Percentiles rank a stretch among this genome's conserved stretches.
These are phyloP conservation scores for Fusarium sp. DNA, from an alignment of 2,329 filamentous ascomycete genomes.

Conservation along the genomic window DNA sequence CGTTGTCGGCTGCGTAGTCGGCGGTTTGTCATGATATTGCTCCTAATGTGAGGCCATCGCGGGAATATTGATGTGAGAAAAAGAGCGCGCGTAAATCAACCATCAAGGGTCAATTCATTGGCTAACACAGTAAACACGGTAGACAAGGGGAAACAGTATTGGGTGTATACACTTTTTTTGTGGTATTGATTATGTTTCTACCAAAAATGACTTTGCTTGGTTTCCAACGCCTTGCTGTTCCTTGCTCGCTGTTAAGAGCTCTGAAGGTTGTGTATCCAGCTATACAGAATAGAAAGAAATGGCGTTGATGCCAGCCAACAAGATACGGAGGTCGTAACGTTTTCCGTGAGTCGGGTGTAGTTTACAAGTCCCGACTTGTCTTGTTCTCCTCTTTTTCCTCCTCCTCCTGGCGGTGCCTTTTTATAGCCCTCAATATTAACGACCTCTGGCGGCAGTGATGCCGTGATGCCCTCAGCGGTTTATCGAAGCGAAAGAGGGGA, in stretches of 20 bases:
- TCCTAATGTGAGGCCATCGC: slow-evolving; percentile 1
- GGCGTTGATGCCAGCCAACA: slow-evolving; percentile 35
- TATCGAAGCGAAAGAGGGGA: slow-evolving; percentile 20
- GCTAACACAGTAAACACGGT: not conserved
- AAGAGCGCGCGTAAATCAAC: not conserved
- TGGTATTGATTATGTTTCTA: slow-evolving; percentile 32
- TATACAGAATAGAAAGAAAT: slow-evolving; percentile 39
- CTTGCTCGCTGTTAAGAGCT: slow-evolving; percentile 42
- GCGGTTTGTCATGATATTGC: slow-evolving; percentile 12
- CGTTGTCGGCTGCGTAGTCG: slow-evolving; percentile 8
- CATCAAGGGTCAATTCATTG: not conserved
- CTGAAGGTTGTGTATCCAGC: slow-evolving; percentile 29
- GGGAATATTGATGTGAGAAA: not conserved
- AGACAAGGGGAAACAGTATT: not conserved
- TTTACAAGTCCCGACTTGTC: slow-evolving; percentile 25
- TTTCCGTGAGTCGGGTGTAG: slow-evolving; percentile 32
- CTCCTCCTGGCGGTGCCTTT: slow-evolving; percentile 17
- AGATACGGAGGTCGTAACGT: slow-evolving; percentile 27
- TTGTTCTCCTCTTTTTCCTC: slow-evolving; percentile 15
- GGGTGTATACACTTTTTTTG: slow-evolving; percentile 27
- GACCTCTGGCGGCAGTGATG: slow-evolving; percentile 22
- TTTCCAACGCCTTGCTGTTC: slow-evolving; percentile 40
- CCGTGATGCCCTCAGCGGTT: slow-evolving; percentile 32
- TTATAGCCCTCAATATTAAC: slow-evolving; percentile 25
- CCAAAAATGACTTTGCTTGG: slow-evolving; percentile 23